Conservation (phyloP, 2,329 filamentous ascomycete species). For the Venturia nashicola region DNA sequence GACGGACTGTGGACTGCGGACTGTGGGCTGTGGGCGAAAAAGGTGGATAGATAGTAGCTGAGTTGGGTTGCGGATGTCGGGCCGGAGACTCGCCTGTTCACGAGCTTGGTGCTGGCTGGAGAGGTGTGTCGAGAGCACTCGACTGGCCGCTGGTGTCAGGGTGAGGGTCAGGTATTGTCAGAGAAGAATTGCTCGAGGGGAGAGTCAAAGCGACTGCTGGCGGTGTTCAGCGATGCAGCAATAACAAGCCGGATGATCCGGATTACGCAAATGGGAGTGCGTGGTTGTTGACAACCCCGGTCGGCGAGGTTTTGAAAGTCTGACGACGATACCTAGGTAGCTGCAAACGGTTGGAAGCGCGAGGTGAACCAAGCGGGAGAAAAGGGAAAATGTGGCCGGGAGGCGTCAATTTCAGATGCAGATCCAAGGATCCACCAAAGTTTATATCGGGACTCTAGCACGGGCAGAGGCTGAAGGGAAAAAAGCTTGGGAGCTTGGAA, state of each 20-base stretch:
- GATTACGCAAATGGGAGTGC: not conserved
- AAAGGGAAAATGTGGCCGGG: slow-evolving; percentile 3
- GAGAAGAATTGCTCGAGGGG: slow-evolving; percentile 1
- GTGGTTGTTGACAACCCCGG: not conserved
- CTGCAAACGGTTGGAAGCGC: slow-evolving; percentile 3
- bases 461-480: not conserved
- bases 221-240: not conserved
- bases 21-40: not conserved
- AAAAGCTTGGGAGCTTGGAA: not conserved
- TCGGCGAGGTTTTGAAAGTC: not conserved
- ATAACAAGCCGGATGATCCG: not conserved
- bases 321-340: not conserved
- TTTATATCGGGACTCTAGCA: not conserved
- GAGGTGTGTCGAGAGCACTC: too few relatives aligned
- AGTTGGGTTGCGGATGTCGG: not conserved
- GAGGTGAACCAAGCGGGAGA: slow-evolving; percentile 1
- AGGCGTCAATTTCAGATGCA: slow-evolving; percentile 3
- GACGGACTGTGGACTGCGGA: too few relatives aligned
- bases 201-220: not conserved
- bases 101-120: not conserved
- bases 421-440: not conserved
- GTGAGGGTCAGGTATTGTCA: not conserved
- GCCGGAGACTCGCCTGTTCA: not conserved
- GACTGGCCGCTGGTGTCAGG: not conserved
- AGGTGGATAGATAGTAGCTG: not conserved